Evolutionary conservation across 345 rosid genomes (phyloP), one percentile per base, ranked within the genome.

Genomic region (Microcos paniculata): DNA sequence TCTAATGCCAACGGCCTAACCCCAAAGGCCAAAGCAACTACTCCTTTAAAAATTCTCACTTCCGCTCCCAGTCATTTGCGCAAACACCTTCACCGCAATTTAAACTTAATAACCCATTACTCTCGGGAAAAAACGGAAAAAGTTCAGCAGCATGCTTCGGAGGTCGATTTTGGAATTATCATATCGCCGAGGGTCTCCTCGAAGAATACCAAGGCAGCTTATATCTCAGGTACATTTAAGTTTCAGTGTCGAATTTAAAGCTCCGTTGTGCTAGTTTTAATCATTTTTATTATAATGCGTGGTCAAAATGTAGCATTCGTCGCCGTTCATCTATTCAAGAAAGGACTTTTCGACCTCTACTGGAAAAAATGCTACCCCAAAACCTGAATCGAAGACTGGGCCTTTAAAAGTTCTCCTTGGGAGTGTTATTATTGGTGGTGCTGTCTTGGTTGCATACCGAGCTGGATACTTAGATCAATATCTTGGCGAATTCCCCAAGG

Each of bases 101-200:
- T 12, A 67, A 8, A 46, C 49, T 45, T 30, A 4, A 23, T 8
- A 18, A 18, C 53, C 26, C 51, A 49, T 69, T 30, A 69, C 69
- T 64, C 69, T 8, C 1, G 5, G 30, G 4, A 5, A n/a, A 28
- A 49, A 69, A 21, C 40, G 71, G 24, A 11, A 63, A 52, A 63
- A 35, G 6, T 3, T 19, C n/a, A 15, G 26, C 67, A 70, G 42
- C 70, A 85, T 85, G 88, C 49, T 85, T 40, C 80, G 81, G 46
- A 80, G 84, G 92, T 89, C 91, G 53, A 72, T 93, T 82, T 81
- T 88, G 80, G 90, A 89, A 82, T 76, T 88, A 42, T 83, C 99
- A 3, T 80, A 82, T 26, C 88, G 87, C 73, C 89, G 75, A 40
- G 42, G 59, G 80, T 82, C 89, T 30, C 33, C 73, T 35, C 73